A percentile compares a stretch with the other conserved stretches of the same genome.
Evolutionary conservation across 176 grass and related monocot species (phyloP).

Genomic region (Cenchrus fungigraminus): DNA sequence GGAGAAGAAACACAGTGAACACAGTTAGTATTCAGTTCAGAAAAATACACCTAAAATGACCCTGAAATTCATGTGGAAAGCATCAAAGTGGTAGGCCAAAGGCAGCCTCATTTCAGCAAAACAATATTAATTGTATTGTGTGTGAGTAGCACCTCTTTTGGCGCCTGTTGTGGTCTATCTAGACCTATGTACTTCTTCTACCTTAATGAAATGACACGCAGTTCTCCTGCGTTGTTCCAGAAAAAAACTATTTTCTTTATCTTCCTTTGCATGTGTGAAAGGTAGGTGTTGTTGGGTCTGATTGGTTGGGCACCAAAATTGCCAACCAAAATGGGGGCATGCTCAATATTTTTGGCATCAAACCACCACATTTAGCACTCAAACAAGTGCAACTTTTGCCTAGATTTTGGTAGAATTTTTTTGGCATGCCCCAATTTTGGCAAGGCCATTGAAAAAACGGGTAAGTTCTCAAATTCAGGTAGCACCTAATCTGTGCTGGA

Average conservation of each 20-base stretch:
- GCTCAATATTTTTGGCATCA: too few relatives aligned
- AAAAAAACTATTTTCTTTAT: not conserved
- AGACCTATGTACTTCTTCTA: too few relatives aligned
- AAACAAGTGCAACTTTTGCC: too few relatives aligned
- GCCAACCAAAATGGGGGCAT: too few relatives aligned
- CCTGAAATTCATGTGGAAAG: not conserved
- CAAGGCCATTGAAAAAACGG: not conserved
- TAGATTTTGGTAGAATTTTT: too few relatives aligned
- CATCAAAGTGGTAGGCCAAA: not conserved
- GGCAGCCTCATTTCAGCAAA: not conserved
- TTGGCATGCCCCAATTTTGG: too few relatives aligned
- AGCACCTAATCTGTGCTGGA: conserved; percentile 9
- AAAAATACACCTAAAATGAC: not conserved
- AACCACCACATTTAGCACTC: too few relatives aligned
- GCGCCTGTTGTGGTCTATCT: too few relatives aligned
- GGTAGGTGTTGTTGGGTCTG: not conserved
- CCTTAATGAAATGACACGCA: too few relatives aligned
- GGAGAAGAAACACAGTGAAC: not conserved
- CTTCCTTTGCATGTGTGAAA: not conserved
- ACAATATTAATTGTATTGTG: not conserved
- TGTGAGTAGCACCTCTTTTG: too few relatives aligned
- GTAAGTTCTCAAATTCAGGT: not conserved
- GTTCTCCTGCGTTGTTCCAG: too few relatives aligned
- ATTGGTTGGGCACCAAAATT: too few relatives aligned
- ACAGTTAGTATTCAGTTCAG: not conserved